Evolutionary conservation across 1,284 basidiomycete species (phyloP).

Genomic region (Trametes pubescens): DNA sequence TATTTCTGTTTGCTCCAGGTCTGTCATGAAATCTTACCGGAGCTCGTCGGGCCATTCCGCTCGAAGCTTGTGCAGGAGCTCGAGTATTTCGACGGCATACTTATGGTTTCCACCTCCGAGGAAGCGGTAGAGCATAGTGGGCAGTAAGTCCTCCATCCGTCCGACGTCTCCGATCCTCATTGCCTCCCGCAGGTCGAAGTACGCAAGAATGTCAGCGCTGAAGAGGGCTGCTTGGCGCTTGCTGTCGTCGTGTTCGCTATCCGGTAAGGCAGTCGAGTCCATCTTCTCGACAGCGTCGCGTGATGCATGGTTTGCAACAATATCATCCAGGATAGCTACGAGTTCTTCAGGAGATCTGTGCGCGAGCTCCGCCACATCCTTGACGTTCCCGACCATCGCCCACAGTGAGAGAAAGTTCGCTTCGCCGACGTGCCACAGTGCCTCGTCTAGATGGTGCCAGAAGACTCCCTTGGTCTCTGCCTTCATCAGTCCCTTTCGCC

Average conservation of each 20-base stretch:
- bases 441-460: conserved; percentile 33
- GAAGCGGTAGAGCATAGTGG: conserved; percentile 41
- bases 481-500: conserved; percentile 30
- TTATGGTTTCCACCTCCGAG: conserved; percentile 11
- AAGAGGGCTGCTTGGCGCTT: conserved; percentile 41
- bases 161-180: conserved; percentile 50
- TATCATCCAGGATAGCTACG: background rate
- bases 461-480: conserved; percentile 29
- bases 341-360: conserved; percentile 10
- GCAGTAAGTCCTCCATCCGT: conserved; percentile 44
- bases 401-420: conserved; percentile 28
- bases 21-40: conserved; percentile 36
- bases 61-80: conserved; percentile 46
- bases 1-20: too few species aligned
- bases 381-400: conserved; percentile 7
- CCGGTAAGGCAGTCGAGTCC: conserved; percentile 3
- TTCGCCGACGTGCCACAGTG: conserved; percentile 26
- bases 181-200: conserved; percentile 45
- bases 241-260: conserved; percentile 26
- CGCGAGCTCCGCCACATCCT: conserved; percentile 15
- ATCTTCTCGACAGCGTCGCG: conserved; percentile 21
- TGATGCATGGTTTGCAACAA: background rate
- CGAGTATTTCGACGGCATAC: conserved; percentile 39
- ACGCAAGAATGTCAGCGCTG: conserved; percentile 46
- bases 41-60: conserved; percentile 44